These are phyloP conservation scores for Candida maris DNA, from an alignment of 805 yeast species.

Conservation along the genomic window DNA sequence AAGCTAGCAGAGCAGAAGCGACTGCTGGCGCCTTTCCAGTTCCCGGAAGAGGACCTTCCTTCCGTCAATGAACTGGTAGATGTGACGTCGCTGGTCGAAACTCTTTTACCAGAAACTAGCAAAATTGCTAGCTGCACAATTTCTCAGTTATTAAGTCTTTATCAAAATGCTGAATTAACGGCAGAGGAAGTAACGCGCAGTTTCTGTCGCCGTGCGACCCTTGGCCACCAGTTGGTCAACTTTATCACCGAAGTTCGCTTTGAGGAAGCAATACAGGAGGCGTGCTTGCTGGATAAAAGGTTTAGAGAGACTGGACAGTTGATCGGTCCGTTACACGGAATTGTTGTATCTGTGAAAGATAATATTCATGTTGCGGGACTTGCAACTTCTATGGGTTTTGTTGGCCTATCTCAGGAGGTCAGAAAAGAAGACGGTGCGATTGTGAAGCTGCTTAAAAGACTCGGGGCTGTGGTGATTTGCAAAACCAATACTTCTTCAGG, in stretches of 20 bases:
- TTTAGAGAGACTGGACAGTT: conserved; percentile 43
- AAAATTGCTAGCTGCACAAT: conserved; percentile 32
- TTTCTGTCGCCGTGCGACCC: conserved; percentile 53
- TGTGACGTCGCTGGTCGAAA: conserved; percentile 20
- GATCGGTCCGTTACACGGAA: conserved; percentile 63
- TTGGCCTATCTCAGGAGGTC: conserved; percentile 32
- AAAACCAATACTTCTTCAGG: conserved; percentile 59
- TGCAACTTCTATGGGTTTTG: conserved; percentile 46
- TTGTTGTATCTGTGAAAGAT: conserved; percentile 49
- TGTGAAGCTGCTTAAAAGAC: conserved; percentile 37
- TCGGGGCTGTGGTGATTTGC: conserved; percentile 53
- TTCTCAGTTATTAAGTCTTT: conserved; percentile 2
- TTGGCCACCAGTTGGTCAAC: conserved; percentile 51
- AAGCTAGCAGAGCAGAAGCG: conserved; percentile 2
- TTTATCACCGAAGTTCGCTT: conserved; percentile 45
- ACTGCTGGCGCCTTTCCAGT: conserved; percentile 1
- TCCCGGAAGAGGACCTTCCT: conserved; percentile 2
- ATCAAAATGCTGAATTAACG: conserved; percentile 31
- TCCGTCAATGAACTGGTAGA: conserved; percentile 5
- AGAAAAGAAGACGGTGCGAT: conserved; percentile 35
- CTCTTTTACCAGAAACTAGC: conserved; percentile 33
- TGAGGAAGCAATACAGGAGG: conserved; percentile 55
- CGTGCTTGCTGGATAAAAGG: conserved; percentile 51
- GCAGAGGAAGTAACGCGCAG: conserved; percentile 48
- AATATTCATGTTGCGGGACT: conserved; percentile 44